Percentiles rank a stretch among this genome's conserved stretches.
These are phyloP conservation scores for Rhodotorula graminis DNA, from an alignment of 768 basidiomycete genomes.

Conservation along the genomic window DNA sequence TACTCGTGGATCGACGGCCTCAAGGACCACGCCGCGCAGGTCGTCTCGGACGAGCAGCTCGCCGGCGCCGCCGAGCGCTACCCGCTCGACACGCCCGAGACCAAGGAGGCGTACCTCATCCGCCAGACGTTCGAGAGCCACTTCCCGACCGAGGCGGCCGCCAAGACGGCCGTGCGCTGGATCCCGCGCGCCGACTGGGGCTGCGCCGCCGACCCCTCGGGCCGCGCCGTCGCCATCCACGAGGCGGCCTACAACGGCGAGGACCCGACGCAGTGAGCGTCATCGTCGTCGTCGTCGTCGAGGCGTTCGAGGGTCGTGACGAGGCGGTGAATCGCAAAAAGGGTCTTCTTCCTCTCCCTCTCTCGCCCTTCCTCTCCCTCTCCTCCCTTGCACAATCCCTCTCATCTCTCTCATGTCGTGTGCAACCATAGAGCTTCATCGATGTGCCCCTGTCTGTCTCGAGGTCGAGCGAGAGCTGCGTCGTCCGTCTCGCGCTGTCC, in stretches of 20 bases:
- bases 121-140: conserved; percentile 82
- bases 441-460: too few species aligned
- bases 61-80: conserved; percentile 68
- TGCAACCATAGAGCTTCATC: too few species aligned
- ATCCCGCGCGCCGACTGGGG: conserved; percentile 72
- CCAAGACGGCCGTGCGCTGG: conserved; percentile 82
- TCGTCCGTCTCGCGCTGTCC: too few species aligned
- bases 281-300: too few species aligned
- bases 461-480: too few species aligned
- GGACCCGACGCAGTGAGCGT: conserved; percentile 2
- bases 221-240: conserved; percentile 92
- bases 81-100: conserved; percentile 76
- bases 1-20: conserved; percentile 56
- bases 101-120: conserved; percentile 93
- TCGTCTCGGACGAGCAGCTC: conserved; percentile 77
- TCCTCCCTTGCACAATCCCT: too few species aligned
- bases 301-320: background rate
- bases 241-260: conserved; percentile 69
- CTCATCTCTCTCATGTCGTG: too few species aligned
- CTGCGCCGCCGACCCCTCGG: conserved; percentile 87
- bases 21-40: conserved; percentile 72
- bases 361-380: too few species aligned
- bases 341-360: too few species aligned
- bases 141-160: conserved; percentile 81
- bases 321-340: background rate